Conservation (phyloP, 2,329 filamentous ascomycete genomes). For the Scytalidium sp. region DNA sequence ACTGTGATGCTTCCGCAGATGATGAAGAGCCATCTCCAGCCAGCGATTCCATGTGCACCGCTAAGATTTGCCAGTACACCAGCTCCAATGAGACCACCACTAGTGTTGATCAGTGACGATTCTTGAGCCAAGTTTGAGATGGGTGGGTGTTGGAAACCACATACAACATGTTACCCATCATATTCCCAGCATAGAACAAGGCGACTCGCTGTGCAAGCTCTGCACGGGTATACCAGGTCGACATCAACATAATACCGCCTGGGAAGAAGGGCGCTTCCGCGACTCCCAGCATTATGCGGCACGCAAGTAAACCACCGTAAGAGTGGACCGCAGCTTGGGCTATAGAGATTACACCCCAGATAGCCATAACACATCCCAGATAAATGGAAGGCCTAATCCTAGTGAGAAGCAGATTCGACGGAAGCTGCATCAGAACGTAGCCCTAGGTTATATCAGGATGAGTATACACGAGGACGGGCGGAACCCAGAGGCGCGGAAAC, state of each 20-base stretch:
- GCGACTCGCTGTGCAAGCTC: conserved; percentile 44
- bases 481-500: conserved; percentile 5
- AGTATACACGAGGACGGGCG: background rate
- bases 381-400: conserved; percentile 40
- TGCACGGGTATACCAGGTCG: conserved; percentile 40
- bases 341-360: conserved; percentile 36
- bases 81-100: conserved; percentile 47
- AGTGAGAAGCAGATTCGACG: conserved; percentile 44
- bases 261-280: conserved; percentile 51
- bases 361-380: conserved; percentile 33
- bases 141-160: too few relatives aligned
- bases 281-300: conserved; percentile 46
- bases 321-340: conserved; percentile 43
- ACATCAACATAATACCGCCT: conserved; percentile 44
- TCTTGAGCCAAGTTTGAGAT: too few relatives aligned
- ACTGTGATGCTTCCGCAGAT: conserved; percentile 42
- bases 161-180: conserved; percentile 37
- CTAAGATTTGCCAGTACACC: conserved; percentile 45
- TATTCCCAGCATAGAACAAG: conserved; percentile 17
- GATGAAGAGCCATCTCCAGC: conserved; percentile 54
- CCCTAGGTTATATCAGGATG: conserved; percentile 18
- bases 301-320: conserved; percentile 40
- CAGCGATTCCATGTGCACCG: conserved; percentile 41
- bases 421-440: conserved; percentile 45
- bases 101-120: conserved; percentile 42